Conservation (phyloP, 371 early-diverging fungal genomes). For the Apophysomyces ossiformis region DNA sequence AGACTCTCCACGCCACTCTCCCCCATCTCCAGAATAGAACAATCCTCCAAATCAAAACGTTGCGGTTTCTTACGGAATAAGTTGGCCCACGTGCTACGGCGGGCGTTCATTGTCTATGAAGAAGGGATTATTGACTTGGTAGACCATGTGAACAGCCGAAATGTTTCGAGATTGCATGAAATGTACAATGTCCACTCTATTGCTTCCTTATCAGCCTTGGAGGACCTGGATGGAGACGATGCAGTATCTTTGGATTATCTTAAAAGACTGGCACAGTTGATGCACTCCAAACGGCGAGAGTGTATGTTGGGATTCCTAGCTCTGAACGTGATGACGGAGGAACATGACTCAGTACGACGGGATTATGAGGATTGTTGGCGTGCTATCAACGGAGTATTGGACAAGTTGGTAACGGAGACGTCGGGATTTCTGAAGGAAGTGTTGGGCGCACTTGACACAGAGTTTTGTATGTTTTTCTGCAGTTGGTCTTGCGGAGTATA, state of each 20-base stretch:
- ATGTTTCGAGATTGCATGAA: conserved; percentile 41
- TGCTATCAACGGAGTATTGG: conserved; percentile 33
- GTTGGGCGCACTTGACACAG: conserved; percentile 35
- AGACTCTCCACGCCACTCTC: conserved; percentile 65
- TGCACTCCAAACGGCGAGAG: conserved; percentile 55
- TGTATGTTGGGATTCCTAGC: conserved; percentile 54
- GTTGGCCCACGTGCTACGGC: conserved; percentile 36
- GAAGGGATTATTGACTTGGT: conserved; percentile 47
- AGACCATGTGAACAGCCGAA: conserved; percentile 37
- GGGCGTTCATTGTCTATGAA: conserved; percentile 48
- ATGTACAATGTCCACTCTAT: conserved; percentile 53
- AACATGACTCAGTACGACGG: conserved; percentile 31
- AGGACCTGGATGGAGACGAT: conserved; percentile 19
- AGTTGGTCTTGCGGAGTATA: background rate
- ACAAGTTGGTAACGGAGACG: conserved; percentile 33
- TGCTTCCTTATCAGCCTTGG: conserved; percentile 41
- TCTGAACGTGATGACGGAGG: conserved; percentile 38
- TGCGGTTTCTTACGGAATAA: conserved; percentile 47
- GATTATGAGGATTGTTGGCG: conserved; percentile 42
- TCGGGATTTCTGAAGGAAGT: conserved; percentile 33
- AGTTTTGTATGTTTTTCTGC: conserved; percentile 40
- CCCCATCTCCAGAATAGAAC: conserved; percentile 72
- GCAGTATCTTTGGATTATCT: conserved; percentile 41
- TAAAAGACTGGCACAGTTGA: conserved; percentile 40
- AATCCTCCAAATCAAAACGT: conserved; percentile 56